Base-by-base conservation (phyloP, 2,329 filamentous ascomycete species). In the Xylogone sp. region DNA sequence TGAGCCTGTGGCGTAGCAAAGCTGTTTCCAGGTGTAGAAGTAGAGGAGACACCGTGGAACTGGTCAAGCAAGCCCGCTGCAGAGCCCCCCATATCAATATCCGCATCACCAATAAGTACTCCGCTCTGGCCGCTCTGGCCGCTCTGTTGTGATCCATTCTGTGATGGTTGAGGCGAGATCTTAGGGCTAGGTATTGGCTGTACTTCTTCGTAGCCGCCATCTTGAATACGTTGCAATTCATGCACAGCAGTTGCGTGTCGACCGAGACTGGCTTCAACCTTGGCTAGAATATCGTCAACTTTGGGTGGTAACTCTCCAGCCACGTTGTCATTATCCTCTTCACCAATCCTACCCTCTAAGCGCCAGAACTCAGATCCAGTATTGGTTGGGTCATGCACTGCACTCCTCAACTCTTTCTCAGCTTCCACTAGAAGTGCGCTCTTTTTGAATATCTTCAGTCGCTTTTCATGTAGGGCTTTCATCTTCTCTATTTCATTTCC, bases 401-500 rank as follows among this genome's bases (percentile, higher is more conserved):
- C 79, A 50, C 78, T 78, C 29, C 89, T 83, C 50, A 97, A 74
- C 53, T 88, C 83, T 60, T 86, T 81, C 69, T 97, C 93, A 1
- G 90, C 87, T 51, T 82, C 76, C 60, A 83, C 85, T 46, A 96
- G 76, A 0, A 84, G 70, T 7, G 87, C 86, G 49, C 83, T 84
- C 50, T 82, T 81, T 67, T 86, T 86, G 60, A 96, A 81, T 57
- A 85, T 86, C 21, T 84, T 82, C 72, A 97, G 80, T 52, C 85
- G 81, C 62, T 83, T 83, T 2, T 83, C 84, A 67, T 99, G 93
- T 22, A 87, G 82, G 29, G 81, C 81, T 69, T 90, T 90, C 81
- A 97, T 85, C 59, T 83, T 84, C 60, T 92, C 87, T 50, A 97
- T 90, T 62, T 97, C 92, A 1, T 82, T 82, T 54, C 88, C 83